Evolutionary conservation across 192 early-diverging fungal species (phyloP).

Genomic region (Mortierella antarctica): DNA sequence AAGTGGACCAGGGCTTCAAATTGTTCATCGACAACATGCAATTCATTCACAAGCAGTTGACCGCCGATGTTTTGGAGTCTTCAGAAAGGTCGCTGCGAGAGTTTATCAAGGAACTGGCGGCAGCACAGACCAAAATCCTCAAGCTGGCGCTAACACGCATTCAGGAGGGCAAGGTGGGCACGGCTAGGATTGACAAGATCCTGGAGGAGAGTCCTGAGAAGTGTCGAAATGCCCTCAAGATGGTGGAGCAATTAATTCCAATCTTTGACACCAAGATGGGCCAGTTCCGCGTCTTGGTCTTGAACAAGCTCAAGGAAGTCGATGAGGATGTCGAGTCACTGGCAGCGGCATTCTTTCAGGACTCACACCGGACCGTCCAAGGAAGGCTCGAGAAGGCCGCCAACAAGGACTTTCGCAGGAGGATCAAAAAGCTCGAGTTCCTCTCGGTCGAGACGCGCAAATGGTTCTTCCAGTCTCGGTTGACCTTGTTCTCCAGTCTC

Average conservation of each 20-base stretch:
- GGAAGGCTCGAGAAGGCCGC: conserved; percentile 67
- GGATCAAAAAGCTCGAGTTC: conserved; percentile 71
- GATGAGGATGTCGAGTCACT: conserved; percentile 53
- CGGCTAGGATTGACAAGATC: conserved; percentile 44
- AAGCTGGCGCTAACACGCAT: conserved; percentile 47
- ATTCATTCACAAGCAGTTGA: conserved; percentile 37
- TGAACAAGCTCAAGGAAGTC: conserved; percentile 53
- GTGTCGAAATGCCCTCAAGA: conserved; percentile 38
- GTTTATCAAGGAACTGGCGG: conserved; percentile 50
- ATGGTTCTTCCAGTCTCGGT: conserved; percentile 67
- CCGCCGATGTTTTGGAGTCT: conserved; percentile 40
- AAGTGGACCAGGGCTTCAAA: conserved; percentile 39
- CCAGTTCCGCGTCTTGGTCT: conserved; percentile 42
- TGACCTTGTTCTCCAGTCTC: conserved; percentile 64
- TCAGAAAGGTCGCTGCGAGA: conserved; percentile 45
- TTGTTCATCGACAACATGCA: conserved; percentile 50
- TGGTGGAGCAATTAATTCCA: conserved; percentile 50
- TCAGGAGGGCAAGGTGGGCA: conserved; percentile 44
- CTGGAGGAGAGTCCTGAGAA: conserved; percentile 49
- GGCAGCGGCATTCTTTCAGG: conserved; percentile 33
- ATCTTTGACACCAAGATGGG: conserved; percentile 53
- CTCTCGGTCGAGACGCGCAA: conserved; percentile 66
- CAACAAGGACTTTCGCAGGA: conserved; percentile 77
- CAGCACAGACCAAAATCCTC: conserved; percentile 49
- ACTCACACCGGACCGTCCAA: conserved; percentile 63